phyloP scores from a whole-genome alignment of 2,329 filamentous ascomycete genomes.

The Claviceps spartinae region DNA sequence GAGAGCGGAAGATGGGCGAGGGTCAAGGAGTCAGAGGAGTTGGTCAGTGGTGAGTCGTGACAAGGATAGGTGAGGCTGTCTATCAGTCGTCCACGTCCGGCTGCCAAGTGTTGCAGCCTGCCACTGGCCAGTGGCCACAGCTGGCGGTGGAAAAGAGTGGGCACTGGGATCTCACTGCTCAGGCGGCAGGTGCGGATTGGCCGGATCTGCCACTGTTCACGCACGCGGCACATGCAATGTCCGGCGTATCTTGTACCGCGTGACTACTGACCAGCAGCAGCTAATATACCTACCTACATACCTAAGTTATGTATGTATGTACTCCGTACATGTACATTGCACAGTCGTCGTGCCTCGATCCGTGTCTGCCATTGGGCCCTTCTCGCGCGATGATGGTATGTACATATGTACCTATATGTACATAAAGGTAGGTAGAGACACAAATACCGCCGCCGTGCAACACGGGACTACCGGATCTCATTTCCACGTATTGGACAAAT shows the following conservation, averaged over 20 bases:
- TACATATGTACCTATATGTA: background rate
- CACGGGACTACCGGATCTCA: too few relatives aligned
- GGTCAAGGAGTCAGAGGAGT: background rate
- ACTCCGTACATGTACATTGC: background rate
- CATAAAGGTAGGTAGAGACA: background rate
- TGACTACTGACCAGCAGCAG: background rate
- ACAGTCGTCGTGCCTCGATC: background rate
- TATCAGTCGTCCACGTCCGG: background rate
- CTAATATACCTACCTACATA: too few relatives aligned
- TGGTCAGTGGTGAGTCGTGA: background rate
- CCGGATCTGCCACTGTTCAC: background rate
- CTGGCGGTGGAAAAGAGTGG: background rate
- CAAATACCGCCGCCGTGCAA: too few relatives aligned
- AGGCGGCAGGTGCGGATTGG: background rate
- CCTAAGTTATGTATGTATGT: background rate
- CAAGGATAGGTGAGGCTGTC: background rate
- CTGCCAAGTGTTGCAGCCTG: background rate
- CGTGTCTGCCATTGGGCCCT: background rate
- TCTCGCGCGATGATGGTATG: background rate
- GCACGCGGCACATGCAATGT: background rate
- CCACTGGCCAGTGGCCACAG: background rate
- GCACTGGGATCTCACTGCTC: background rate
- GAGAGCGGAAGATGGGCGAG: background rate
- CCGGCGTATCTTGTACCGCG: background rate
- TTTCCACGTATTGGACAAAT: background rate